Evolutionary conservation across 2,329 filamentous ascomycete genomes (phyloP).

Genomic region (Cryphonectria nitschkei): DNA sequence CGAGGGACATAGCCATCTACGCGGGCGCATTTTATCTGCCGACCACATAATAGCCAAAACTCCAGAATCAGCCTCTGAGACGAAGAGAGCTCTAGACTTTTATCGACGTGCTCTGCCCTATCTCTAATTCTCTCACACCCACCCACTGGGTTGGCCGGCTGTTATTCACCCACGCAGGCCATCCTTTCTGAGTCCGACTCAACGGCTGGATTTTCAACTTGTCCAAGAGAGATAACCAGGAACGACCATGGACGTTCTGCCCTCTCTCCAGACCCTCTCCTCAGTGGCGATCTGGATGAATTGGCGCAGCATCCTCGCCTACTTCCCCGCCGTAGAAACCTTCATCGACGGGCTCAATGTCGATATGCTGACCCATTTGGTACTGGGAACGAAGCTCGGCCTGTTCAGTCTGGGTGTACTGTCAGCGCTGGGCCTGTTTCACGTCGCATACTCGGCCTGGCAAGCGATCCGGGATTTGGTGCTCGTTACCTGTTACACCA

Average conservation of each 20-base stretch:
- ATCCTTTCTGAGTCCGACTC: not conserved
- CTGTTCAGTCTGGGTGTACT: slow-evolving; percentile 13
- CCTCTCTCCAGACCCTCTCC: slow-evolving; percentile 18
- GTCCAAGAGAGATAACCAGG: not conserved
- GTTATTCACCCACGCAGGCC: not conserved
- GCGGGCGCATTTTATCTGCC: not conserved
- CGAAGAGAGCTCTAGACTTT: not conserved
- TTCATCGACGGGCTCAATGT: slow-evolving; percentile 13
- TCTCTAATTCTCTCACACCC: not conserved
- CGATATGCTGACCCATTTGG: slow-evolving; percentile 12
- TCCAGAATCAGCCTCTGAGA: not conserved
- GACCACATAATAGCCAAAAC: not conserved
- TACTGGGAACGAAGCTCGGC: slow-evolving; percentile 18
- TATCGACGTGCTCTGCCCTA: not conserved
- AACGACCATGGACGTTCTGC: slow-evolving; percentile 18
- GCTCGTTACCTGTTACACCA: slow-evolving; percentile 19
- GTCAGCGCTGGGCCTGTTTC: not conserved
- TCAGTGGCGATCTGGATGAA: slow-evolving; percentile 26
- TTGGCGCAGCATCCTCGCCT: slow-evolving; percentile 25
- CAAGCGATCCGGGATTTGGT: not conserved
- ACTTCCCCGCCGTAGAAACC: slow-evolving; percentile 18
- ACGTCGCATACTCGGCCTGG: slow-evolving; percentile 19
- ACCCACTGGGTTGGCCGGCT: not conserved
- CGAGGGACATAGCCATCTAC: not conserved
- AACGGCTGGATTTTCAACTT: not conserved